Base-by-base conservation (phyloP, 495 filamentous ascomycete genomes). In the Aspergillus taichungensis region DNA sequence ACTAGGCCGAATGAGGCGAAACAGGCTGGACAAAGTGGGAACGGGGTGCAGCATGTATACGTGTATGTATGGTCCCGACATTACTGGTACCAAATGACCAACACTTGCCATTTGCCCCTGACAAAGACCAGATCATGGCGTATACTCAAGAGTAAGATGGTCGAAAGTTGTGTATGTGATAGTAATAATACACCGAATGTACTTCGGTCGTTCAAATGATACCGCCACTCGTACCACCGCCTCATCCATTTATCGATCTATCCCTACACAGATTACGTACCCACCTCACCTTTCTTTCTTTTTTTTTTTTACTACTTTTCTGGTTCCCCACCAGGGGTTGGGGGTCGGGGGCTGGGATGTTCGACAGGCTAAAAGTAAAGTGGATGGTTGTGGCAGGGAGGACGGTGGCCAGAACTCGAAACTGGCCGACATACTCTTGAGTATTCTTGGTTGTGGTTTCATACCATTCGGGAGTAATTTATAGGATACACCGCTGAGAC, bases 401-500 rank as follows among this genome's bases (percentile, higher is more conserved):
- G 18, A 24, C 18, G 4, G 18, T 24, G 32, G 32, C 43, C 33
- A 54, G 54, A 53, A 53, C 52, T 45, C 52, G 47, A 59, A 55
- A 55, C 49, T 12, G 36, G 37, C 55, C 52, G 47, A 53, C 46
- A 50, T 37, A 40, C 13, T 40, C n/a, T n/a, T n/a, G n/a, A n/a
- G n/a, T n/a, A n/a, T 39, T 13, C 42, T 32, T 41, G 51, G 40
- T 24, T 12, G 44, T 40, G 49, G 47, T 52, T 52, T 45, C 47
- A 43, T 45, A 27, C 37, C 11, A 35, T 41, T 12, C 38, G 35
- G 48, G 18, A 24, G 18, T 24, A 24, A 24, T 24, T 24, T 24
- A 24, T 24, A 24, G 18, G 18, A 24, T 24, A 24, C 18, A 24
- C 18, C 1, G 18, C 18, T 24, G 18, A 24, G 18, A 24, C 18